Evolutionary conservation across 108 stramenopile genomes (phyloP).

Genomic region (Nitzschia inconspicua): DNA sequence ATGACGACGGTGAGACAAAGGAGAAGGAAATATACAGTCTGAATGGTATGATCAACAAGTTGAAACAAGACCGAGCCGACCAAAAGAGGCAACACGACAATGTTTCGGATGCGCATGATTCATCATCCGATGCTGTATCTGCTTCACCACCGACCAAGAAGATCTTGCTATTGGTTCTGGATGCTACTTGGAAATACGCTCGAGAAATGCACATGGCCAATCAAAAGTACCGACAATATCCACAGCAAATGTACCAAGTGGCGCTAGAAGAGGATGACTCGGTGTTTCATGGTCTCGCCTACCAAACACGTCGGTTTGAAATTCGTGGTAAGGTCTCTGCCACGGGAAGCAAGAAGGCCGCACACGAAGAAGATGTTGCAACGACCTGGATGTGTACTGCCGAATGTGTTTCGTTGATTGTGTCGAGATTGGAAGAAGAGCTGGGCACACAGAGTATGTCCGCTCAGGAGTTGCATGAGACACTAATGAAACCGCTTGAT

Average conservation of each 20-base stretch:
- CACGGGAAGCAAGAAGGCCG: slow-evolving; percentile 8
- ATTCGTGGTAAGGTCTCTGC: slow-evolving; percentile 2
- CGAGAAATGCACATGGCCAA: slow-evolving; percentile 68
- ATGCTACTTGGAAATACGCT: slow-evolving; percentile 83
- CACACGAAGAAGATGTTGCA: not conserved
- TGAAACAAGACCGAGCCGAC: not conserved
- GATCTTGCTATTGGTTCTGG: slow-evolving; percentile 54
- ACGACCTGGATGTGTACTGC: slow-evolving; percentile 52
- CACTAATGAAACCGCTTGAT: slow-evolving; percentile 61
- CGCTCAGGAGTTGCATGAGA: slow-evolving; percentile 48
- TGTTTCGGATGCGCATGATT: too few relatives aligned
- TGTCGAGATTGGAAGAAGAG: slow-evolving; percentile 41
- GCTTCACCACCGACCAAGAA: too few relatives aligned
- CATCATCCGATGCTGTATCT: too few relatives aligned
- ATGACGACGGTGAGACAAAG: slow-evolving; percentile 14
- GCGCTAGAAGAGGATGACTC: slow-evolving; percentile 3
- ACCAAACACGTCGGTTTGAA: slow-evolving; percentile 7
- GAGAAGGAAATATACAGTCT: not conserved
- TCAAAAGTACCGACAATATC: slow-evolving; percentile 35
- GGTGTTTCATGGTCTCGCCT: not conserved
- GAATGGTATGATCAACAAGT: not conserved
- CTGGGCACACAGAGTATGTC: too few relatives aligned
- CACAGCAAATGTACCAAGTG: slow-evolving; percentile 44
- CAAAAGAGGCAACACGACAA: not conserved
- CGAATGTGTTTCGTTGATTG: slow-evolving; percentile 69